Percentiles rank a stretch among this genome's conserved stretches.
phyloP scores from a whole-genome alignment of 2,329 filamentous ascomycete genomes.

The Triangularia setosa region DNA sequence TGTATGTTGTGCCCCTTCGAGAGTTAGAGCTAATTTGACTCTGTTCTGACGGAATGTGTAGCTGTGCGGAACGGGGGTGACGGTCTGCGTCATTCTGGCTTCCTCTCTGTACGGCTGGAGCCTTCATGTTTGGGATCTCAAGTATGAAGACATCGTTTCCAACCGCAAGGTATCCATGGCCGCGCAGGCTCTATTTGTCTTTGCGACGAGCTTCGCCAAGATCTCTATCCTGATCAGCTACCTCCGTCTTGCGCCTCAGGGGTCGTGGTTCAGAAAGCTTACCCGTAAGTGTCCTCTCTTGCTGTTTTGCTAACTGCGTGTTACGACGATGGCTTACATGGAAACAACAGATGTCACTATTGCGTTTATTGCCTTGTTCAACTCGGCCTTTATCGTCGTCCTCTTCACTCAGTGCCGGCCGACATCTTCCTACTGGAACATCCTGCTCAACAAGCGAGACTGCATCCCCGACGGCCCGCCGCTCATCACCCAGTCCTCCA shows the following conservation, averaged over 20 bases:
- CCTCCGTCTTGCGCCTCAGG: conserved; percentile 35
- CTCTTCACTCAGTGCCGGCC: conserved; percentile 37
- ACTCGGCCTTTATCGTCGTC: conserved; percentile 32
- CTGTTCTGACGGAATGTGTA: conserved; percentile 12
- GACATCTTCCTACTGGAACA: conserved; percentile 30
- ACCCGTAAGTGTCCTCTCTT: conserved; percentile 22
- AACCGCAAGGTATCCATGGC: conserved; percentile 38
- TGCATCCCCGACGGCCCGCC: conserved; percentile 32
- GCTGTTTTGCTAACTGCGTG: background rate
- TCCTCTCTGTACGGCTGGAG: conserved; percentile 36
- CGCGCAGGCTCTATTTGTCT: conserved; percentile 38
- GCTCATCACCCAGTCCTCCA: conserved; percentile 31
- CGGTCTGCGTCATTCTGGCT: conserved; percentile 35
- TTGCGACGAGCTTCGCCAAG: conserved; percentile 37
- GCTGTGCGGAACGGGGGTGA: conserved; percentile 34
- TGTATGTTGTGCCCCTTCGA: conserved; percentile 25
- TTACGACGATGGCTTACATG: background rate
- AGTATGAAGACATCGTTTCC: conserved; percentile 24
- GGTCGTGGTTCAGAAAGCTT: conserved; percentile 33
- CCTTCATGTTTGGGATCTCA: conserved; percentile 38
- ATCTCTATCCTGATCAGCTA: conserved; percentile 40
- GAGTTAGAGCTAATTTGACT: background rate
- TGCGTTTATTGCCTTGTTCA: conserved; percentile 28
- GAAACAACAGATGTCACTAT: conserved; percentile 22
- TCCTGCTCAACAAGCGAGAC: conserved; percentile 16